Evolutionary conservation across 768 basidiomycete genomes (phyloP).

Genomic region (Lyophyllum atratum): DNA sequence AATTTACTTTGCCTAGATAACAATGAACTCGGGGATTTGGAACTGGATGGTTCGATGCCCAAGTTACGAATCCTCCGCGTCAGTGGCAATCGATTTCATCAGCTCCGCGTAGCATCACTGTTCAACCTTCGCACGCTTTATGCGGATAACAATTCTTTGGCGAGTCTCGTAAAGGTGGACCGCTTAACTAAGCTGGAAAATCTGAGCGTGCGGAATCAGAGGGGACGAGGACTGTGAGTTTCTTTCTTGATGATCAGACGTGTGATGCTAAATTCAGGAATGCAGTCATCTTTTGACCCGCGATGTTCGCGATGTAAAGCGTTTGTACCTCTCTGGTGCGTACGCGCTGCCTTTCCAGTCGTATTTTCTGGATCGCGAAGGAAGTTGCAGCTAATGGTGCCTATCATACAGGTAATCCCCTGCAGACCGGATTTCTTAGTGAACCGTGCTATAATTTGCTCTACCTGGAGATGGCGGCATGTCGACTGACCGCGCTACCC

Average conservation of each 20-base stretch:
- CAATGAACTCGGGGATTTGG: constrained; percentile 64
- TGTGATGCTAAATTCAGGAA: constrained; percentile 16
- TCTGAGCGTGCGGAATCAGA: constrained; percentile 89
- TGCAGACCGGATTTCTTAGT: constrained; percentile 58
- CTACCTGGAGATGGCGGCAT: constrained; percentile 90
- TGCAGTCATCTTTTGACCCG: constrained; percentile 51
- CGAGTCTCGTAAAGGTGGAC: constrained; percentile 50
- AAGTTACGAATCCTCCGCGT: constrained; percentile 82
- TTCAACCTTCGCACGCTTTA: constrained; percentile 86
- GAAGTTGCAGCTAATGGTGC: constrained; percentile 7
- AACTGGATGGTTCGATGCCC: constrained; percentile 55
- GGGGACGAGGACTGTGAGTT: constrained; percentile 73
- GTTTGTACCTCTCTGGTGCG: constrained; percentile 92
- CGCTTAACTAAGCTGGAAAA: constrained; percentile 79
- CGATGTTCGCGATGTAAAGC: constrained; percentile 89
- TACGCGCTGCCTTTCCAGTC: constrained; percentile 16
- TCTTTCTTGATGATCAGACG: constrained; percentile 25
- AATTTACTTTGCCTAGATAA: constrained; percentile 51
- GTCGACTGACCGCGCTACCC: constrained; percentile 80
- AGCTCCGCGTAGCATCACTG: constrained; percentile 64
- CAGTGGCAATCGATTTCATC: constrained; percentile 76
- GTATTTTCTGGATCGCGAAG: constrained; percentile 16
- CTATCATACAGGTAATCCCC: constrained; percentile 64
- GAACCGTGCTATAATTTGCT: constrained; percentile 86
- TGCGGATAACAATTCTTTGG: constrained; percentile 80